Percentiles rank a stretch among this genome's conserved stretches.
Conservation (phyloP, 202 grass and related monocot species). For the Eragrostis tef region DNA sequence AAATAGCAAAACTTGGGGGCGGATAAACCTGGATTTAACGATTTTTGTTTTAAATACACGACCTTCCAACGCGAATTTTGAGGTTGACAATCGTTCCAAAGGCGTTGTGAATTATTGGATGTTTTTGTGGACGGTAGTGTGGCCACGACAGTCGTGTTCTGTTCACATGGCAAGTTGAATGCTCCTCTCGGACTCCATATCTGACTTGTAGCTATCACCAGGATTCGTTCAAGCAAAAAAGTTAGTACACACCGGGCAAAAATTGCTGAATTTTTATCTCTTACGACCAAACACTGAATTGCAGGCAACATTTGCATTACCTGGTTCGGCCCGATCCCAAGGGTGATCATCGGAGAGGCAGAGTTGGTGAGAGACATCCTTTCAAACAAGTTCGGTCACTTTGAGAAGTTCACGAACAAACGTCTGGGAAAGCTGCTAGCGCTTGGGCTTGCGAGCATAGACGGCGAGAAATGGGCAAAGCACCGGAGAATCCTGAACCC, state of each 20-base stretch:
- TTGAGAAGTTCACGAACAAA: constrained; percentile 43
- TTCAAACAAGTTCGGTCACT: constrained; percentile 64
- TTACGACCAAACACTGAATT: background rate
- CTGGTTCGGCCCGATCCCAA: constrained; percentile 66
- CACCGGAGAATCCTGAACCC: constrained; percentile 84
- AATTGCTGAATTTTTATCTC: background rate
- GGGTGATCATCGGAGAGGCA: constrained; percentile 60
- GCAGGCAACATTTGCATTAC: constrained; percentile 62
- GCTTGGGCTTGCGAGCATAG: constrained; percentile 50
- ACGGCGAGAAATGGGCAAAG: constrained; percentile 81
- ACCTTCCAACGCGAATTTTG: background rate
- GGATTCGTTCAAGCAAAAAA: background rate
- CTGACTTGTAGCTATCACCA: background rate
- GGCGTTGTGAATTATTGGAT: background rate
- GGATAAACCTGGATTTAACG: background rate
- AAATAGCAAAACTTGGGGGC: background rate
- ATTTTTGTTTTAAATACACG: background rate
- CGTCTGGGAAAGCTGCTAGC: constrained; percentile 33
- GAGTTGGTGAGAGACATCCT: constrained; percentile 65
- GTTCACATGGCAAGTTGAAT: background rate
- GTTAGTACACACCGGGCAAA: background rate
- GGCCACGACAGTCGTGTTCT: background rate
- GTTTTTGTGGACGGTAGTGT: background rate
- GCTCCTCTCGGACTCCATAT: background rate
- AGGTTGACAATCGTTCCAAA: constrained; percentile 17